A percentile compares a stretch with the other conserved stretches of the same genome.
phyloP scores from a whole-genome alignment of 2,329 filamentous ascomycete species.

The Parastagonospora nodorum region DNA sequence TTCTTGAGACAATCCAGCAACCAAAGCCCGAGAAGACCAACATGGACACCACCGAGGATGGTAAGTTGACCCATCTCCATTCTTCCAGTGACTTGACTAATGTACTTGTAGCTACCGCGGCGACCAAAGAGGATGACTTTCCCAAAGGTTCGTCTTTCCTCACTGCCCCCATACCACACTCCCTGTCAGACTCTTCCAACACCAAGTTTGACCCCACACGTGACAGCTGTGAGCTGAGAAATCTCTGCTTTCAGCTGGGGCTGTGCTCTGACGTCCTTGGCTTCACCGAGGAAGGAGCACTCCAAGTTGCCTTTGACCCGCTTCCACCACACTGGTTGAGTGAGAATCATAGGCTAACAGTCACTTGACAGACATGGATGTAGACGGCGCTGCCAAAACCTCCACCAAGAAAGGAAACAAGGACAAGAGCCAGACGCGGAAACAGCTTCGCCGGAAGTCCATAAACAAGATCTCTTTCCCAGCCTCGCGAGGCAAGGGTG shows the following conservation, averaged over 20 bases:
- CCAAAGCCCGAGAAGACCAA: conserved; percentile 65
- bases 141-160: conserved; percentile 41
- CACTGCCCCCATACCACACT: conserved; percentile 33
- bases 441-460: conserved; percentile 45
- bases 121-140: conserved; percentile 31
- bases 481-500: conserved; percentile 38
- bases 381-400: conserved; percentile 33
- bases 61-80: conserved; percentile 17
- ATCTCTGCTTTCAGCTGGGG: conserved; percentile 47
- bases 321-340: conserved; percentile 37
- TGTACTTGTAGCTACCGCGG: conserved; percentile 18
- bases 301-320: conserved; percentile 46
- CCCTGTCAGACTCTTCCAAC: conserved; percentile 23
- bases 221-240: conserved; percentile 28
- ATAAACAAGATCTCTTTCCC: conserved; percentile 48
- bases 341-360: conserved; percentile 43
- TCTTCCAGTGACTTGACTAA: conserved; percentile 2
- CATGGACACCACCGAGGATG: conserved; percentile 54
- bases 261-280: conserved; percentile 47
- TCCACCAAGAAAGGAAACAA: conserved; percentile 30
- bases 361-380: conserved; percentile 45
- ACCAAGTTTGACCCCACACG: conserved; percentile 11
- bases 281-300: conserved; percentile 41
- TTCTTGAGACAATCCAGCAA: conserved; percentile 78
- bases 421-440: conserved; percentile 42